Evolutionary conservation across 306 rosid species (phyloP).

Genomic region (Ochetophila trinervis): DNA sequence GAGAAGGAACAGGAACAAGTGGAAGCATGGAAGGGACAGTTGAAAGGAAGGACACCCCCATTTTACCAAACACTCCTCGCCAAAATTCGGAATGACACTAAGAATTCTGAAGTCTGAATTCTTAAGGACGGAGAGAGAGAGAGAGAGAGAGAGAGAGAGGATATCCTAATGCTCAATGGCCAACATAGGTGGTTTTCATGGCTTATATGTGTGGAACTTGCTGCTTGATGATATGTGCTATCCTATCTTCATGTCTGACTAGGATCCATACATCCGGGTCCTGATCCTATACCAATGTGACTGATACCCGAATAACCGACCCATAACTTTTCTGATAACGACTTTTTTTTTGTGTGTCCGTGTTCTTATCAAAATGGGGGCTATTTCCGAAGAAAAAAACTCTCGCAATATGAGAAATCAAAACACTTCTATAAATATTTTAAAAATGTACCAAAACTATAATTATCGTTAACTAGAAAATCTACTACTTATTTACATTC

Average conservation of each 20-base stretch:
- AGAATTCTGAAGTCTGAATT: not conserved
- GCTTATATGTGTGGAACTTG: constrained; percentile 12
- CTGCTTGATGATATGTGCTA: constrained; percentile 19
- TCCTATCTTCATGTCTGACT: constrained; percentile 32
- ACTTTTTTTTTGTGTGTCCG: no score
- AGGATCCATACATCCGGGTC: not conserved
- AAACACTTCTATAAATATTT: no score
- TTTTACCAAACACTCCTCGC: constrained; percentile 19
- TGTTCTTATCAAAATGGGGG: no score
- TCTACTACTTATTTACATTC: no score
- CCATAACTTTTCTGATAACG: no score
- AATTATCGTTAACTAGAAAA: no score
- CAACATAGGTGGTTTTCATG: not conserved
- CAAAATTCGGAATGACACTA: not conserved
- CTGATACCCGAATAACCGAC: not conserved
- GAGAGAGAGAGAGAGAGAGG: not conserved
- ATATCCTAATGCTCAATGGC: constrained; percentile 10
- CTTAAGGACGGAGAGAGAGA: not conserved
- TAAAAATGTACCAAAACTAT: no score
- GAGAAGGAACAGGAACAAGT: constrained; percentile 34
- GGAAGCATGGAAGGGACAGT: constrained; percentile 49
- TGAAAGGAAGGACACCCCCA: constrained; percentile 73
- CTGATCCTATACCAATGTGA: not conserved
- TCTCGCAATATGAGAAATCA: no score
- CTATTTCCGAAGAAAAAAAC: no score